Evolutionary conservation across 129 eudicot species (phyloP).

Genomic region (Helichrysum umbraculigerum): DNA sequence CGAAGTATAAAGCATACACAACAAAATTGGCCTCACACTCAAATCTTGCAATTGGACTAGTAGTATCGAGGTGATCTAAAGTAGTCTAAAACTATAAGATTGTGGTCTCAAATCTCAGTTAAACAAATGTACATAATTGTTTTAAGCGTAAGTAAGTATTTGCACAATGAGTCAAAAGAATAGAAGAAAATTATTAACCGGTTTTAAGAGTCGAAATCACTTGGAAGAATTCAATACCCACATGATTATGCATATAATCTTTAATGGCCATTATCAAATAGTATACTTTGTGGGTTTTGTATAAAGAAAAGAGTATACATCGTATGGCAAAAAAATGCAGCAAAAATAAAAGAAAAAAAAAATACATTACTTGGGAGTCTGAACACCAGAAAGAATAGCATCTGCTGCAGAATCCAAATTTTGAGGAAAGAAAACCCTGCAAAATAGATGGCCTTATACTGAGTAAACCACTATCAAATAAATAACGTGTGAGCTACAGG

Average conservation of each 20-base stretch:
- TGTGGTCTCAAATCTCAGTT: too few relatives aligned
- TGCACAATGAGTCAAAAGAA: too few relatives aligned
- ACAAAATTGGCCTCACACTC: background rate
- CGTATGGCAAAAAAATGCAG: background rate
- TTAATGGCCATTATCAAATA: background rate
- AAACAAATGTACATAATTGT: too few relatives aligned
- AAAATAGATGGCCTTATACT: constrained; percentile 6
- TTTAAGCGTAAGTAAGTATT: too few relatives aligned
- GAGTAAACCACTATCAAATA: background rate
- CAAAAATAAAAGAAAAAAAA: background rate
- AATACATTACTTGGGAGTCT: constrained; percentile 20
- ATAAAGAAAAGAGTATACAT: background rate
- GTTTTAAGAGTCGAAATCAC: background rate
- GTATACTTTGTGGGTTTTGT: background rate
- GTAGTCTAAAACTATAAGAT: too few relatives aligned
- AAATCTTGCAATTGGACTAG: too few relatives aligned
- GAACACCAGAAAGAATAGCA: constrained; percentile 72
- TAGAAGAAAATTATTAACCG: too few relatives aligned
- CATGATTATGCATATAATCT: background rate
- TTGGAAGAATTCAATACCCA: background rate
- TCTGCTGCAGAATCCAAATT: constrained; percentile 94
- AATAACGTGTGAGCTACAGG: background rate
- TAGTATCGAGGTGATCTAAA: too few relatives aligned
- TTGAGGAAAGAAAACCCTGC: constrained; percentile 95
- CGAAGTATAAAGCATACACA: background rate